Evolutionary conservation across 495 filamentous ascomycete genomes (phyloP).

Genomic region (Chaetomium fimeti): DNA sequence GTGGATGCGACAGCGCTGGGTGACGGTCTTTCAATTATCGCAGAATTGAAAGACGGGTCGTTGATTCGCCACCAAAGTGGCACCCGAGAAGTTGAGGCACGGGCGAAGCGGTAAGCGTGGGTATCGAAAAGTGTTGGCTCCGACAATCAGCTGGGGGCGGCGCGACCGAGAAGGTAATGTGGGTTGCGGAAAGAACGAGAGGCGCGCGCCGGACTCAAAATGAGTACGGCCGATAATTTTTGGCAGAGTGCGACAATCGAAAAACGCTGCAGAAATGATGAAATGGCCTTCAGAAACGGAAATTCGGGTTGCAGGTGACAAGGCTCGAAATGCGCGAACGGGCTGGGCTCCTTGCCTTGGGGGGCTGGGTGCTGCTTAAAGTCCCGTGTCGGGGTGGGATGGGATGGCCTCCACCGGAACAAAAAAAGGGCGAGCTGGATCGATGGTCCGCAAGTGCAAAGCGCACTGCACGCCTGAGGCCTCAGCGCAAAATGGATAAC

Average conservation of each 20-base stretch:
- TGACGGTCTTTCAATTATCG: neutral
- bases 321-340: neutral
- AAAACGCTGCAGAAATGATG: neutral
- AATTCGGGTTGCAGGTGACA: too few species aligned
- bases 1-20: conserved; percentile 1
- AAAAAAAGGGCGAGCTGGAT: neutral
- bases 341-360: neutral
- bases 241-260: neutral
- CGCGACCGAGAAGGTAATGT: neutral
- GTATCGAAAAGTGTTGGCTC: neutral
- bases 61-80: conserved; percentile 9
- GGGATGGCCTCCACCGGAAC: neutral
- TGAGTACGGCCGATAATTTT: neutral
- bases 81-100: neutral
- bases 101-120: conserved; percentile 1
- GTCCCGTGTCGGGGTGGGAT: neutral
- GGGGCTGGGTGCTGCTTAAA: neutral
- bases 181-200: neutral
- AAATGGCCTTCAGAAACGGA: too few species aligned
- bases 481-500: neutral
- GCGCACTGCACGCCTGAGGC: neutral
- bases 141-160: neutral
- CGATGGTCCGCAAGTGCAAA: neutral
- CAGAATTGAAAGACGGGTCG: neutral
- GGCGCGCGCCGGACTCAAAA: neutral